Conservation (phyloP, 345 rosid species). For the Kernera saxatilis region DNA sequence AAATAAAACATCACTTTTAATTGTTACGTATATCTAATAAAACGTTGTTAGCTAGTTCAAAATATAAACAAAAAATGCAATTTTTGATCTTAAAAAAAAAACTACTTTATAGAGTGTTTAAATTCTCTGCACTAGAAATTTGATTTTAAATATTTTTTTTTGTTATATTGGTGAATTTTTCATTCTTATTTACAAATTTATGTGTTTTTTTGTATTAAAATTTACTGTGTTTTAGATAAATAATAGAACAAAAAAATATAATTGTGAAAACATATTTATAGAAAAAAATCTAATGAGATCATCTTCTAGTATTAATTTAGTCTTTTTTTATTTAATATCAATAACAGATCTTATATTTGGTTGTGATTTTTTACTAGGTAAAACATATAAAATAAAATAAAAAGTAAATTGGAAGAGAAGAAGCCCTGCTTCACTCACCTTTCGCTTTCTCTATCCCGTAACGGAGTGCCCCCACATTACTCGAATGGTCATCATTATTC, state of each 20-base stretch:
- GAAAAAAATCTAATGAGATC: not conserved
- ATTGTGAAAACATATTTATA: not conserved
- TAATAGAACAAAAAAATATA: not conserved
- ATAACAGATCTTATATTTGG: not conserved
- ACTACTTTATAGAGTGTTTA: no score
- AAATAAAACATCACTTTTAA: no score
- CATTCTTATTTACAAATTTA: no score
- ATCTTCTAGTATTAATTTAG: not conserved
- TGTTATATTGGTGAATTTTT: no score
- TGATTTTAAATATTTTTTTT: no score
- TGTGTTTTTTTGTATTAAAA: no score
- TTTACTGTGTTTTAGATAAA: no score
- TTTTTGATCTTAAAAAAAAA: no score
- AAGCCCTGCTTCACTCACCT: conserved; percentile 21
- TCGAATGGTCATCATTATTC: conserved; percentile 31
- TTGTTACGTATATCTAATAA: no score
- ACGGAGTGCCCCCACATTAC: conserved; percentile 2
- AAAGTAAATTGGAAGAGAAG: not conserved
- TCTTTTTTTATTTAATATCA: not conserved
- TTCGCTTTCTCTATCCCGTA: conserved; percentile 27
- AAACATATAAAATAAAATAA: not conserved
- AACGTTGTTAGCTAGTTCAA: no score
- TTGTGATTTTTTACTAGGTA: not conserved
- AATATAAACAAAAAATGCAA: no score
- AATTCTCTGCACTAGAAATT: no score